phyloP scores from a whole-genome alignment of 2,329 filamentous ascomycete genomes.

The Dendrostoma leiphaemia region DNA sequence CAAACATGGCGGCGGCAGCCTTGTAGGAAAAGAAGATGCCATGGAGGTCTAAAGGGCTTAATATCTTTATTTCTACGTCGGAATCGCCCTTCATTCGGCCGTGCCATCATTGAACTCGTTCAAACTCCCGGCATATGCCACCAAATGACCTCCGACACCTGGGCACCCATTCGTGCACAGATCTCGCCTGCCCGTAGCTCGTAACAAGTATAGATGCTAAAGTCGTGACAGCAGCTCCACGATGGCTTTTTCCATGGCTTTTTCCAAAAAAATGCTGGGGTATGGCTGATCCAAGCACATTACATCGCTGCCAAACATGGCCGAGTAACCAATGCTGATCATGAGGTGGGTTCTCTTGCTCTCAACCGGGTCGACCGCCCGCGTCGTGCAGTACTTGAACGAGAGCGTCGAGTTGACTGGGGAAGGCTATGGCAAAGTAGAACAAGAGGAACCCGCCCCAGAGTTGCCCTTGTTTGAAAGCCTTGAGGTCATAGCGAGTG shows the following conservation, averaged over 20 bases:
- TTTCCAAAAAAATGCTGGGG: no score
- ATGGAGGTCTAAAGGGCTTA: no score
- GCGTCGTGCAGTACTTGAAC: constrained; percentile 21
- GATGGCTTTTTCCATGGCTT: no score
- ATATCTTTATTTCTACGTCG: no score
- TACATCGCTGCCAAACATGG: constrained; percentile 12
- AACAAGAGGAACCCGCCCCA: constrained; percentile 23
- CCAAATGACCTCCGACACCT: no score
- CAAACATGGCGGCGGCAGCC: no score
- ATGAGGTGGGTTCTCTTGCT: constrained; percentile 23
- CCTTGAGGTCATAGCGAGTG: constrained; percentile 20
- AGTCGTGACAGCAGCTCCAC: constrained; percentile 9
- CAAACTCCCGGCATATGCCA: no score
- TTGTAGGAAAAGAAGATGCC: no score
- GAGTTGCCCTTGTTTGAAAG: constrained; percentile 8
- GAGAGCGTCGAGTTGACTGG: constrained; percentile 22
- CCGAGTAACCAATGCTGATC: constrained; percentile 20
- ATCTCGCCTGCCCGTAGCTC: no score
- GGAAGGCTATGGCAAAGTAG: constrained; percentile 22
- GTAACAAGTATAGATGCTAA: constrained; percentile 15
- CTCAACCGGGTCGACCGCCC: constrained; percentile 16
- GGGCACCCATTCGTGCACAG: no score
- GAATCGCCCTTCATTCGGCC: no score
- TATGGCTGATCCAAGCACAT: constrained; percentile 19
- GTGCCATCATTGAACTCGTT: no score